Percentiles rank a stretch among this genome's conserved stretches.
Evolutionary conservation across 805 yeast species (phyloP).

Genomic region (Lachancea sp.): DNA sequence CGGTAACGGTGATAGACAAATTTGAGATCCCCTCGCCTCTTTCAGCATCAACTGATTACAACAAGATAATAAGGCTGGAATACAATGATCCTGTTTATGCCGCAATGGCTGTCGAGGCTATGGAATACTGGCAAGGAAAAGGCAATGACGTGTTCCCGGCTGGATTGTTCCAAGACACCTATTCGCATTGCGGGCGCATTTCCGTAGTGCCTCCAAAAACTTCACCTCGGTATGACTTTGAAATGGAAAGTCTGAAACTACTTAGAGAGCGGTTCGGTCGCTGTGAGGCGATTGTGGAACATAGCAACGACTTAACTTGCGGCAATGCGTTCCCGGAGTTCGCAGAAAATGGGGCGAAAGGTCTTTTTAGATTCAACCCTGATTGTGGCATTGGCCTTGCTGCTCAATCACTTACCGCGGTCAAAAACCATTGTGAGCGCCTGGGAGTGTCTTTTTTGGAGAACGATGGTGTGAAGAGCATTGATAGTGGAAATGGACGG

Average conservation of each 20-base stretch:
- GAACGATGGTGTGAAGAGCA: conserved; percentile 13
- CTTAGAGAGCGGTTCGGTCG: conserved; percentile 24
- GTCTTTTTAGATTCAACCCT: conserved; percentile 34
- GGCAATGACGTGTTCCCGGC: conserved; percentile 3
- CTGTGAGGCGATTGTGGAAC: conserved; percentile 24
- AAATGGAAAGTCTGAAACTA: conserved; percentile 33
- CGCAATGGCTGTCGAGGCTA: conserved; percentile 40
- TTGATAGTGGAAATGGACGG: conserved; percentile 13
- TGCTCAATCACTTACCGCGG: conserved; percentile 33
- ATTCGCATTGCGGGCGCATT: conserved; percentile 39
- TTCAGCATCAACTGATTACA: conserved; percentile 45
- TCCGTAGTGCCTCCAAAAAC: conserved; percentile 32
- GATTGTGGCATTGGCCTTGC: conserved; percentile 41
- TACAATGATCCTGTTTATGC: conserved; percentile 40
- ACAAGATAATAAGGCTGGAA: conserved; percentile 45
- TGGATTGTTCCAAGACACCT: conserved; percentile 17
- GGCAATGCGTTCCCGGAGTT: conserved; percentile 27
- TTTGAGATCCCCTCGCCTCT: conserved; percentile 39
- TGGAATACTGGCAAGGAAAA: conserved; percentile 33
- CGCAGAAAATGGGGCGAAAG: conserved; percentile 20
- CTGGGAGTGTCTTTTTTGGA: conserved; percentile 33
- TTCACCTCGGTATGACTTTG: conserved; percentile 34
- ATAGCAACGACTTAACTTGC: conserved; percentile 30
- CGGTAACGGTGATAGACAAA: conserved; percentile 37
- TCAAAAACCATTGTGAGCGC: conserved; percentile 25